phyloP scores from a whole-genome alignment of 1,139 yeast genomes.

The Trichomonascaceae sp. region DNA sequence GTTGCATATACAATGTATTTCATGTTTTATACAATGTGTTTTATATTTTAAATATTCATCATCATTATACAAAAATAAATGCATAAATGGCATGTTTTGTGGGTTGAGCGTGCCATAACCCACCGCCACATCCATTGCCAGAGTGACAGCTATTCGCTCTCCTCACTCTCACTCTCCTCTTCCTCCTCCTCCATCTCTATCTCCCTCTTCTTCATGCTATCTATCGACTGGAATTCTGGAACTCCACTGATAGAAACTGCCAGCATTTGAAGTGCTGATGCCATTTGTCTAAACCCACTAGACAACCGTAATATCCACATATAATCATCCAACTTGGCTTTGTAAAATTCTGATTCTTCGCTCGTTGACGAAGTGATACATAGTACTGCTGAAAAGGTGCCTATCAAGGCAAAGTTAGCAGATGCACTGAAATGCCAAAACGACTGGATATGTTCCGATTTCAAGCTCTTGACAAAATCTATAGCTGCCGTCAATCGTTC shows the following conservation, averaged over 20 bases:
- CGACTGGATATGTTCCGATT: slow-evolving; percentile 75
- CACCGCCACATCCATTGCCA: too few relatives aligned
- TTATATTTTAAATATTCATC: too few relatives aligned
- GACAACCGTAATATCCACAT: slow-evolving; percentile 69
- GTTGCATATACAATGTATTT: too few relatives aligned
- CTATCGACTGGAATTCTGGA: slow-evolving; percentile 15
- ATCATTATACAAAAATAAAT: too few relatives aligned
- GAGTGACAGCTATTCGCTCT: slow-evolving; percentile 1
- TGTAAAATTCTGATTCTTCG: slow-evolving; percentile 59
- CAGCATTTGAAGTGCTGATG: slow-evolving; percentile 59
- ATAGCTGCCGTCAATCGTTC: slow-evolving; percentile 75
- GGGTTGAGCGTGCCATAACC: too few relatives aligned
- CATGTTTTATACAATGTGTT: too few relatives aligned
- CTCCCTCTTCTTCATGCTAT: slow-evolving; percentile 6
- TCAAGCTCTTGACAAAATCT: slow-evolving; percentile 68
- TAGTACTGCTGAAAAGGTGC: slow-evolving; percentile 77
- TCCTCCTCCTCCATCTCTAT: slow-evolving; percentile 7
- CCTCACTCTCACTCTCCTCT: slow-evolving; percentile 3
- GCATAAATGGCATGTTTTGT: too few relatives aligned
- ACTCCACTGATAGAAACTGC: slow-evolving; percentile 36
- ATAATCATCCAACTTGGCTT: slow-evolving; percentile 66
- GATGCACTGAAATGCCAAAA: slow-evolving; percentile 86
- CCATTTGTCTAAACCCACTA: slow-evolving; percentile 69
- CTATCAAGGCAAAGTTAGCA: slow-evolving; percentile 71
- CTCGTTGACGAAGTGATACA: slow-evolving; percentile 33